These are phyloP conservation scores for Thymus mandschuricus DNA, from an alignment of 257 asterid species.

Conservation along the genomic window DNA sequence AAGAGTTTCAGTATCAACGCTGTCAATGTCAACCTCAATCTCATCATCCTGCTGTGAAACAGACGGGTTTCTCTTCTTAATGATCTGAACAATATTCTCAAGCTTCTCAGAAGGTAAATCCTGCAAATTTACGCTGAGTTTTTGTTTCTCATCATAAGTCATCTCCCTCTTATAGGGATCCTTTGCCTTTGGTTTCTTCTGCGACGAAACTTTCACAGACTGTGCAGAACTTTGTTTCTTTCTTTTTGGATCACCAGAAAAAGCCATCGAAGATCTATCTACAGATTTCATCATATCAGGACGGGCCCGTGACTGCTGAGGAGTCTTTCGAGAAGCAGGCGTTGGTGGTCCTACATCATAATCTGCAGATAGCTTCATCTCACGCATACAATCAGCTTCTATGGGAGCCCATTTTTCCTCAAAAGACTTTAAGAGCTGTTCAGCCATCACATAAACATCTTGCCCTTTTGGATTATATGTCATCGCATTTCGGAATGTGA, in stretches of 20 bases:
- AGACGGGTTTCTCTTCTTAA: constrained; percentile 77
- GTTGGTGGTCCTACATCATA: constrained; percentile 49
- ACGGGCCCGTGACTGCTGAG: constrained; percentile 39
- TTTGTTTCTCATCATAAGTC: constrained; percentile 94
- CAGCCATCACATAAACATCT: constrained; percentile 88
- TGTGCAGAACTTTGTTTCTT: constrained; percentile 40
- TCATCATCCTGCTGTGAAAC: constrained; percentile 87
- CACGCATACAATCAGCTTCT: constrained; percentile 61
- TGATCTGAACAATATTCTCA: constrained; percentile 77
- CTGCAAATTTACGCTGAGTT: constrained; percentile 75
- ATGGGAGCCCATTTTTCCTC: constrained; percentile 70
- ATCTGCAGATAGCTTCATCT: constrained; percentile 45
- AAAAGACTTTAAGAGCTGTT: constrained; percentile 60
- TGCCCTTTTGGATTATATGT: constrained; percentile 81
- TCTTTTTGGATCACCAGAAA: constrained; percentile 43
- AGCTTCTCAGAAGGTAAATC: constrained; percentile 87
- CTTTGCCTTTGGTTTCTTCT: constrained; percentile 92
- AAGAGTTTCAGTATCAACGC: constrained; percentile 87
- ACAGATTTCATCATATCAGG: constrained; percentile 41
- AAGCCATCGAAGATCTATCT: constrained; percentile 45
- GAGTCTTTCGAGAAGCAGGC: constrained; percentile 60
- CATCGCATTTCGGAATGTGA: constrained; percentile 79
- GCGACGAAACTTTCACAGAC: constrained; percentile 50
- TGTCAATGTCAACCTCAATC: constrained; percentile 90
- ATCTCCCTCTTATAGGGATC: constrained; percentile 89